Percentiles rank a stretch among this genome's conserved stretches.
Evolutionary conservation across 2,329 filamentous ascomycete genomes (phyloP).

Genomic region (Neonectria ditissima): DNA sequence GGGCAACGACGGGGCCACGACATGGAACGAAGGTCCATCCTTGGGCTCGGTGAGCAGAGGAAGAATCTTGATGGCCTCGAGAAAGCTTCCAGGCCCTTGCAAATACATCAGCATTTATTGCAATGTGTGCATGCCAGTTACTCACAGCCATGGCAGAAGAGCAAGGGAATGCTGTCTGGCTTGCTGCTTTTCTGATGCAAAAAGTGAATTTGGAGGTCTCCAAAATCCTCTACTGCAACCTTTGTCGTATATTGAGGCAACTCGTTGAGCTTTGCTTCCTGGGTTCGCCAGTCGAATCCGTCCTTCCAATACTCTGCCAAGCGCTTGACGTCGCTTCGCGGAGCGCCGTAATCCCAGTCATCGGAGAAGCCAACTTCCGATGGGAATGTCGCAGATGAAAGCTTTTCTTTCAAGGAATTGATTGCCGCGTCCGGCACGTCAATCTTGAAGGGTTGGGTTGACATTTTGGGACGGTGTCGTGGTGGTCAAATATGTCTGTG

Average conservation of each 20-base stretch:
- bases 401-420: constrained; percentile 46
- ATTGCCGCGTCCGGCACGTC: constrained; percentile 49
- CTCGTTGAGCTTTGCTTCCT: constrained; percentile 69
- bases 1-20: constrained; percentile 70
- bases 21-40: constrained; percentile 60
- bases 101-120: constrained; percentile 46
- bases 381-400: constrained; percentile 47
- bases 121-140: background rate
- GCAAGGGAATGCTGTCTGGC: constrained; percentile 68
- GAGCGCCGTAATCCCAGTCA: constrained; percentile 48
- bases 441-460: constrained; percentile 49
- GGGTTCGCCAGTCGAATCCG: constrained; percentile 72
- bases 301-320: constrained; percentile 52
- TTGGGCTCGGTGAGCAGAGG: constrained; percentile 54
- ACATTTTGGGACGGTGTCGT: constrained; percentile 23
- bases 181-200: constrained; percentile 67
- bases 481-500: no score
- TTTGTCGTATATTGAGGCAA: constrained; percentile 68
- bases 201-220: constrained; percentile 71
- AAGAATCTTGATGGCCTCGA: constrained; percentile 74
- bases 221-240: constrained; percentile 68
- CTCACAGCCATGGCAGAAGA: constrained; percentile 75
- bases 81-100: constrained; percentile 74
- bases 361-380: constrained; percentile 49
- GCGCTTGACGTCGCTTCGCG: constrained; percentile 49